phyloP scores from a whole-genome alignment of 148 eudicot species.

The Vaccinium vitisidaea region DNA sequence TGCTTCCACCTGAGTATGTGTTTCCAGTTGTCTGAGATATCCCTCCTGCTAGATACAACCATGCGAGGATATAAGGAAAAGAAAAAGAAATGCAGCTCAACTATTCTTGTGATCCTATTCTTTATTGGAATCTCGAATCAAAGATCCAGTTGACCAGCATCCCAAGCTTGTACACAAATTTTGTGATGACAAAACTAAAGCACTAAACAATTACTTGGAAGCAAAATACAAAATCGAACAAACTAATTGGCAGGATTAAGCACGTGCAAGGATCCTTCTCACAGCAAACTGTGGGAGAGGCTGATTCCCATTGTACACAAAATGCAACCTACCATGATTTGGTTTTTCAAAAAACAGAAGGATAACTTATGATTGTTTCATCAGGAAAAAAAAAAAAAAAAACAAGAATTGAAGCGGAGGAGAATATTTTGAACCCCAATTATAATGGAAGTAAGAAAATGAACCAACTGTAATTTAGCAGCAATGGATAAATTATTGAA shows the following conservation, averaged over 20 bases:
- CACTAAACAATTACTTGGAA: background rate
- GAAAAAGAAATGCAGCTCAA: background rate
- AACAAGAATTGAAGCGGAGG: background rate
- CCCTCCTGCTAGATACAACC: constrained; percentile 23
- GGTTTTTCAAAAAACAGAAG: background rate
- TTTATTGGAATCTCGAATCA: background rate
- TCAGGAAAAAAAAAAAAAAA: background rate
- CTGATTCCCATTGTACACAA: too few relatives aligned
- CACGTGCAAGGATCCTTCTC: too few relatives aligned
- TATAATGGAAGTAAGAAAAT: background rate
- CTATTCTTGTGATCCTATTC: background rate
- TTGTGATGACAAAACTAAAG: background rate
- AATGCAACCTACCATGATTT: background rate
- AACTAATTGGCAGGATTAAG: background rate
- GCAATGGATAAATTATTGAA: background rate
- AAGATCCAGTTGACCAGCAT: background rate
- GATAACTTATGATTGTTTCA: background rate
- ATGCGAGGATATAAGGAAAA: background rate
- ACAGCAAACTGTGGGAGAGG: too few relatives aligned
- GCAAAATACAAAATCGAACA: constrained; percentile 2
- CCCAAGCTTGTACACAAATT: background rate
- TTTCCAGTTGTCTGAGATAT: constrained; percentile 42
- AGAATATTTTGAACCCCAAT: background rate
- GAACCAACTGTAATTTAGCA: background rate
- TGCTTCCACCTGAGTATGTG: constrained; percentile 38